phyloP scores from a whole-genome alignment of 2,329 filamentous ascomycete genomes.

The Botrytis cinerea region DNA sequence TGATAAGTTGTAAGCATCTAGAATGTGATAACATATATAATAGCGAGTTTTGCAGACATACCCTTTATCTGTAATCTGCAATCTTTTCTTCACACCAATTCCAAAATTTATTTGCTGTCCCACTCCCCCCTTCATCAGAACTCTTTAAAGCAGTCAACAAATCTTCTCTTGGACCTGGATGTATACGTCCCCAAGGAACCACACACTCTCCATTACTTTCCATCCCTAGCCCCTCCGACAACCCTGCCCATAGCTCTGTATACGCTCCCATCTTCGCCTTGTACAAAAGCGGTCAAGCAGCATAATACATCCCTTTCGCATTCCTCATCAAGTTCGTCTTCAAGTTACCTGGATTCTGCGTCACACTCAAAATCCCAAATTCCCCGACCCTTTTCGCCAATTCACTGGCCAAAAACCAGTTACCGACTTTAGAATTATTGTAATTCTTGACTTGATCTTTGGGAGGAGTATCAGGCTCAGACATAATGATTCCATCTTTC shows the following conservation, averaged over 20 bases:
- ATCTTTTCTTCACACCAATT: slow-evolving; percentile 34
- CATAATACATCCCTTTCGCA: not conserved
- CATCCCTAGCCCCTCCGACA: slow-evolving; percentile 17
- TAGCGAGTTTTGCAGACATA: not conserved
- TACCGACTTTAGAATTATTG: slow-evolving; percentile 29
- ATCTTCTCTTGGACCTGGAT: slow-evolving; percentile 36
- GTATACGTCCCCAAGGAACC: slow-evolving; percentile 45
- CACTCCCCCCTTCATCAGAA: slow-evolving; percentile 32
- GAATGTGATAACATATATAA: not conserved
- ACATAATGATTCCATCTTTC: slow-evolving; percentile 13
- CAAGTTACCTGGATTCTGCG: slow-evolving; percentile 33
- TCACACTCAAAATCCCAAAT: slow-evolving; percentile 29
- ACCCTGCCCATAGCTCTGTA: slow-evolving; percentile 26
- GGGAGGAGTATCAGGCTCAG: not conserved
- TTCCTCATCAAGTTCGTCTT: slow-evolving; percentile 23
- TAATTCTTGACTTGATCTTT: slow-evolving; percentile 27
- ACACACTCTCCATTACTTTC: slow-evolving; percentile 28
- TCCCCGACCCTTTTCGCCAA: slow-evolving; percentile 18
- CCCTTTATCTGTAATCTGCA: not conserved
- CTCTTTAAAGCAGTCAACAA: slow-evolving; percentile 28
- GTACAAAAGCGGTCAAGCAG: slow-evolving; percentile 1
- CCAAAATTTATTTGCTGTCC: slow-evolving; percentile 33
- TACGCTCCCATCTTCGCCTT: slow-evolving; percentile 24
- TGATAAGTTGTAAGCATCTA: rapidly evolving
- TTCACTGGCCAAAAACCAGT: slow-evolving; percentile 30